Evolutionary conservation across 352 stramenopile genomes (phyloP).

Genomic region (Phytophthora macrochlamydospora): DNA sequence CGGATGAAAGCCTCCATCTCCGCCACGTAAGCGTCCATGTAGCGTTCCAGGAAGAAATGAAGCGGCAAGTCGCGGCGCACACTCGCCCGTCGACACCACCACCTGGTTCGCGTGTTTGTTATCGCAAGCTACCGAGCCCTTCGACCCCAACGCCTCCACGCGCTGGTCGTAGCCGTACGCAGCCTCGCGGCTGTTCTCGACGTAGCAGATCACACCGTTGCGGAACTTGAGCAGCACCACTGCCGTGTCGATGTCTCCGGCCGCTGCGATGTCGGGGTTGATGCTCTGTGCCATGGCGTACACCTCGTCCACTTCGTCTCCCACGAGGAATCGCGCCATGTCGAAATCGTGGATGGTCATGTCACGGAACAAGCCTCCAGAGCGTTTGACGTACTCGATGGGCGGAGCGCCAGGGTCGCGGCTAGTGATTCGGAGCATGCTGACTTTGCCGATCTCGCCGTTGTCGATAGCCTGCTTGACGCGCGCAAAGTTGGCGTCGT

Average conservation of each 20-base stretch:
- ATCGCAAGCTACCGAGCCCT: constrained; percentile 90
- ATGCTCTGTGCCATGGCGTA: constrained; percentile 67
- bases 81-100: constrained; percentile 51
- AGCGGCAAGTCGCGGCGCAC: constrained; percentile 88
- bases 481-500: constrained; percentile 94
- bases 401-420: constrained; percentile 56
- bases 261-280: constrained; percentile 66
- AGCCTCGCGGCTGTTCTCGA: constrained; percentile 94
- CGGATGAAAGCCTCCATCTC: constrained; percentile 78
- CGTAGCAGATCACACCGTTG: constrained; percentile 90
- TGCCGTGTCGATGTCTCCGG: constrained; percentile 91
- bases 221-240: constrained; percentile 92
- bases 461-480: constrained; percentile 81
- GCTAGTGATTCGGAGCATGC: constrained; percentile 83
- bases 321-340: constrained; percentile 93
- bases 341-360: constrained; percentile 98
- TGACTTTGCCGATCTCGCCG: constrained; percentile 91
- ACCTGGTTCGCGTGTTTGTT: constrained; percentile 94
- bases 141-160: constrained; percentile 92
- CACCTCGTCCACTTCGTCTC: constrained; percentile 67
- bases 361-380: constrained; percentile 93
- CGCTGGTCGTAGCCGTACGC: constrained; percentile 96
- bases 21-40: constrained; percentile 88
- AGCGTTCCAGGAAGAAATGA: constrained; percentile 95
- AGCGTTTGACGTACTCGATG: constrained; percentile 55